Evolutionary conservation across 805 yeast genomes (phyloP), one percentile per base, ranked within the genome.

Genomic region (Ogataea pignaliae): DNA sequence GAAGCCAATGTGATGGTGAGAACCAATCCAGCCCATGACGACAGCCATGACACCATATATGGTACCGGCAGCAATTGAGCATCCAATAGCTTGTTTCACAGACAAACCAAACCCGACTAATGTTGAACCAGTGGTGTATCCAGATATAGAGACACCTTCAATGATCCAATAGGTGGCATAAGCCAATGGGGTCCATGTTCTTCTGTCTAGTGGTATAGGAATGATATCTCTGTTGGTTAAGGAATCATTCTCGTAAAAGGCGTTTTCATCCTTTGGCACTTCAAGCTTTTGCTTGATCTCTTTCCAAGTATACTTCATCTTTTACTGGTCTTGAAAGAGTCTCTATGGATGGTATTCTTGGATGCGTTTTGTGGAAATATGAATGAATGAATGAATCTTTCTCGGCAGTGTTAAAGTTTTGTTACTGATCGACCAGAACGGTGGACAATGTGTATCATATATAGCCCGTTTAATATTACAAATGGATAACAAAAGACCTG

Each of bases 21-120:
- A 55, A 28, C 83, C 83, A 1, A 77, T 77, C 45, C 64, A 66
- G 13, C 77, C 72, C 53, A 75, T 75, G 14, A 75, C 65, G 34
- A 72, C 50, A 9, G 80, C 74, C 51, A 70, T 66, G 5, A 60
- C 28, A 37, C 71, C 61, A n/a, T 76, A 71, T 11, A 77, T 51
- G 10, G 69, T 53, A 56, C 76, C 75, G 33, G 78, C 81, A 6
- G 76, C 50, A 30, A 71, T 61, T 40, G 65, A 63, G 26, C 71
- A 64, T 6, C 72, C 69, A 54, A 77, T 69, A 11, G 74, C 67
- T 46, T 73, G 41, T 55, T 59, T 48, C 11, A 48, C 51, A 2
- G 53, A 43, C 36, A 41, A 60, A 36, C 81, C 58, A 29, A 46
- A 42, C 4, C 52, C 40, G 30, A 54, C 46, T 17, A 52, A 37